Conservation (phyloP, 441 rosid species). For the Gossypium schwendimanii region DNA sequence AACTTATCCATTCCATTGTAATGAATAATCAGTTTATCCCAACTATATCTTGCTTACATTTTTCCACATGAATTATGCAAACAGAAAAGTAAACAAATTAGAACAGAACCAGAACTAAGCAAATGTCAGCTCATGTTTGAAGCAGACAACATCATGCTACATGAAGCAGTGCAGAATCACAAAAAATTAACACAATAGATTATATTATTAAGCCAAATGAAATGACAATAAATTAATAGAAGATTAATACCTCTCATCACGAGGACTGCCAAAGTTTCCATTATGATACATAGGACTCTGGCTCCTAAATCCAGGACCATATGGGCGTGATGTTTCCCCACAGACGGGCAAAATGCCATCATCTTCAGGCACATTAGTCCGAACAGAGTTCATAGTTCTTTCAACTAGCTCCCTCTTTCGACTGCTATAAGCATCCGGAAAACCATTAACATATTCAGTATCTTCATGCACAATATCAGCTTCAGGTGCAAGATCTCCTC, state of each 20-base stretch:
- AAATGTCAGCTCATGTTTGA: background rate
- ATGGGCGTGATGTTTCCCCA: conserved; percentile 26
- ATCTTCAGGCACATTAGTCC: conserved; percentile 38
- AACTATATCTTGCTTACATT: background rate
- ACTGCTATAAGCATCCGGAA: conserved; percentile 31
- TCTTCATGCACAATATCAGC: conserved; percentile 27
- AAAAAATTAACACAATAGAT: background rate
- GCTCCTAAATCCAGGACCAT: conserved; percentile 32
- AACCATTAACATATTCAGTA: conserved; percentile 31
- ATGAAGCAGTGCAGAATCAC: background rate
- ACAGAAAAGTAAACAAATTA: background rate
- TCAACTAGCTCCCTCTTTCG: conserved; percentile 38
- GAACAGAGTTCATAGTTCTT: conserved; percentile 32
- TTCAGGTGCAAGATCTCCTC: conserved; percentile 31
- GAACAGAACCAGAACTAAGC: background rate
- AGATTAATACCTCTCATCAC: conserved; percentile 45
- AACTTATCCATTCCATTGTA: background rate
- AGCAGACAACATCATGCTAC: background rate
- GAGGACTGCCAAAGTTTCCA: conserved; percentile 30
- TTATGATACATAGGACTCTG: conserved; percentile 29
- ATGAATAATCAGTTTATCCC: background rate
- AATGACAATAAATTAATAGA: background rate
- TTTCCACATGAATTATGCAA: background rate
- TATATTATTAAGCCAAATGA: background rate
- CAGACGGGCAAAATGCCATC: conserved; percentile 26